Base-by-base conservation (phyloP, 2,329 filamentous ascomycete species). In the Chaetomiaceae sp. region DNA sequence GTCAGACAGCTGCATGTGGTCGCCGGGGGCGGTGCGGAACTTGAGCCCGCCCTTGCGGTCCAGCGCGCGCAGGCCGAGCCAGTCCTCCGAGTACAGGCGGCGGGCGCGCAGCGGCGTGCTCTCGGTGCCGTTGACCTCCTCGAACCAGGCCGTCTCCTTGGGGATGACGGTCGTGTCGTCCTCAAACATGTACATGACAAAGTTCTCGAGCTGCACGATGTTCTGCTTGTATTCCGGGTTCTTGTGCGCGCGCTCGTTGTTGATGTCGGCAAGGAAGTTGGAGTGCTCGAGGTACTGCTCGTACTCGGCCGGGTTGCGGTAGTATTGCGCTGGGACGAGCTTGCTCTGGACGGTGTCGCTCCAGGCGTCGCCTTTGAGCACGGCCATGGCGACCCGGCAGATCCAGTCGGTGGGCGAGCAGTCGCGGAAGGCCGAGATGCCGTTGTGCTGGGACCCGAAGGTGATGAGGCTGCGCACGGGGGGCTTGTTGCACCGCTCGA, bases 251-350 rank as follows among this genome's bases (percentile, higher is more conserved):
- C 91, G 79, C 78, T 99, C 93, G 67, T 97, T 97, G 70, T 99
- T 99, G 70, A 97, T 85, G 65, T 97, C 92, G 9, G 92, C 93
- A 8, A 99, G 75, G 68, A 95, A 96, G 66, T 91, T 92, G 61
- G 87, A 93, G 65, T 82, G 67, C 58, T 84, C 81, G 17, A 97
- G 78, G 65, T 97, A 99, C 25, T 75, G 70, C 1, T 83, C 79
- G 67, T 89, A 69, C 65, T 90, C 72, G 51, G 71, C 65, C 54
- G 80, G 79, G 58, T 91, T 81, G 46, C 92, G 86, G 74, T 86
- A 97, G 73, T 99, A 99, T 73, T 99, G 93, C 27, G 93, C 92
- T 0, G 93, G 93, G 4, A 99, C 88, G 8, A 97, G 76, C 16
- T 81, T 80, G 45, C 73, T 75, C 74, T 97, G 93, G 5, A 93